Percentiles rank a stretch among this genome's conserved stretches.
These are phyloP conservation scores for Aureoboletus auriporus DNA, from an alignment of 768 basidiomycete genomes.

Conservation along the genomic window DNA sequence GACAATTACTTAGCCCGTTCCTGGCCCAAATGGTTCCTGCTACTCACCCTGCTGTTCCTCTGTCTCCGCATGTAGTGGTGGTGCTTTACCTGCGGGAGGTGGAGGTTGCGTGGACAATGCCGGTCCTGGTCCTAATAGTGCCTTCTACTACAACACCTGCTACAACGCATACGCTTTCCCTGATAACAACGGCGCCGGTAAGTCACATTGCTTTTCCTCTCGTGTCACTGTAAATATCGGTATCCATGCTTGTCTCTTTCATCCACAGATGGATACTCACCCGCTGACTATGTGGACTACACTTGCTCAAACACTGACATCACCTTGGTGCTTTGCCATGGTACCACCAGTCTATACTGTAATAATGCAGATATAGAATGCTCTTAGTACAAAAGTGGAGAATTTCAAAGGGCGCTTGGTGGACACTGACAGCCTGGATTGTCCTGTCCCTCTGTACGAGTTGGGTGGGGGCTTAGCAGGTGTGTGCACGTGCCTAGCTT, in stretches of 20 bases:
- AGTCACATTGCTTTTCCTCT: not conserved
- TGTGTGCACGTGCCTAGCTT: too few relatives aligned
- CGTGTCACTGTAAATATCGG: not conserved
- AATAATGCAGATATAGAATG: too few relatives aligned
- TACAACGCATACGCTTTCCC: slow-evolving; percentile 32
- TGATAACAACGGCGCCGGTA: slow-evolving; percentile 29
- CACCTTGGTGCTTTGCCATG: slow-evolving; percentile 30
- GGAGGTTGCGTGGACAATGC: slow-evolving; percentile 27
- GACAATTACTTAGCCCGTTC: slow-evolving; percentile 23
- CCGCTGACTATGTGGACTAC: slow-evolving; percentile 27
- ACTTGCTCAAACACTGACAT: slow-evolving; percentile 26
- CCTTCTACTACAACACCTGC: slow-evolving; percentile 27
- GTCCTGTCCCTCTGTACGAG: too few relatives aligned
- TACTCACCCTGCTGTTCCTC: slow-evolving; percentile 31
- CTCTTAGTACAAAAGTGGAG: too few relatives aligned
- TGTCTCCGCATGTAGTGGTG: slow-evolving; percentile 20
- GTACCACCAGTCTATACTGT: too few relatives aligned
- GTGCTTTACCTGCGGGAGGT: slow-evolving; percentile 23
- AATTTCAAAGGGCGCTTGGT: too few relatives aligned
- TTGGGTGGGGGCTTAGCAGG: too few relatives aligned
- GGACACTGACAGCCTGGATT: too few relatives aligned
- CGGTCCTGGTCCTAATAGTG: slow-evolving; percentile 29
- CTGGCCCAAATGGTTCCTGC: slow-evolving; percentile 23
- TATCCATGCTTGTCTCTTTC: not conserved
- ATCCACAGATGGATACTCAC: slow-evolving; percentile 20